A percentile compares a stretch with the other conserved stretches of the same genome.
These are phyloP conservation scores for Penicillium cosmopolitanum DNA, from an alignment of 495 filamentous ascomycete genomes.

Conservation along the genomic window DNA sequence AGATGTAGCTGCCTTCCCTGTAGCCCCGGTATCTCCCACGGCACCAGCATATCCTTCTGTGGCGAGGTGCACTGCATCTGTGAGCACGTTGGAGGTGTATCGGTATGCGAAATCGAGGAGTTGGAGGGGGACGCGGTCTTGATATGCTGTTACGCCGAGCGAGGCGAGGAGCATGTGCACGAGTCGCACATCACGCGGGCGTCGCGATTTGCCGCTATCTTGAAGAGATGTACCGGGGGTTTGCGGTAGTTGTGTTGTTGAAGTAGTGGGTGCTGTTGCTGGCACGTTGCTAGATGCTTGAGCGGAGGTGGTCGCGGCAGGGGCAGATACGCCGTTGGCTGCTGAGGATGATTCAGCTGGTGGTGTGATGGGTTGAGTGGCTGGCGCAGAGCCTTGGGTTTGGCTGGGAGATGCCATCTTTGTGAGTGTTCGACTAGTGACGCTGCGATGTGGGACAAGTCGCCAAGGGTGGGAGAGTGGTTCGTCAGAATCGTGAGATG, in stretches of 20 bases:
- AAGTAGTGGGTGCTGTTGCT: slow-evolving; percentile 29
- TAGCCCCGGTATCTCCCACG: slow-evolving; percentile 27
- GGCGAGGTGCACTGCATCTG: slow-evolving; percentile 56
- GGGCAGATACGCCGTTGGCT: slow-evolving; percentile 25
- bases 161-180: slow-evolving; percentile 89
- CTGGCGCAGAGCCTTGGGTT: slow-evolving; percentile 35
- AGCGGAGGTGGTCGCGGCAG: slow-evolving; percentile 25
- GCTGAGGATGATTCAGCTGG: slow-evolving; percentile 45
- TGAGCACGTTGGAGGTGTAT: slow-evolving; percentile 58
- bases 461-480: slow-evolving; percentile 7
- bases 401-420: slow-evolving; percentile 49
- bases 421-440: neutral
- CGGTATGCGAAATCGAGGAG: slow-evolving; percentile 98
- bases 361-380: slow-evolving; percentile 49
- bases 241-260: slow-evolving; percentile 40
- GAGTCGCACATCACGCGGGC: slow-evolving; percentile 87
- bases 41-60: slow-evolving; percentile 55
- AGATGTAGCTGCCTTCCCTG: slow-evolving; percentile 26
- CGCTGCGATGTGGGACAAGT: neutral
- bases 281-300: slow-evolving; percentile 21
- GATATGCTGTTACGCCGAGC: slow-evolving; percentile 86
- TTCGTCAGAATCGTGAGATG: slow-evolving; percentile 1
- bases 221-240: slow-evolving; percentile 58
- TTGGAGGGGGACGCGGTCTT: slow-evolving; percentile 90
- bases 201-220: slow-evolving; percentile 66